These are phyloP conservation scores for Camelina neglecta DNA, from an alignment of 345 rosid species.

Conservation along the genomic window DNA sequence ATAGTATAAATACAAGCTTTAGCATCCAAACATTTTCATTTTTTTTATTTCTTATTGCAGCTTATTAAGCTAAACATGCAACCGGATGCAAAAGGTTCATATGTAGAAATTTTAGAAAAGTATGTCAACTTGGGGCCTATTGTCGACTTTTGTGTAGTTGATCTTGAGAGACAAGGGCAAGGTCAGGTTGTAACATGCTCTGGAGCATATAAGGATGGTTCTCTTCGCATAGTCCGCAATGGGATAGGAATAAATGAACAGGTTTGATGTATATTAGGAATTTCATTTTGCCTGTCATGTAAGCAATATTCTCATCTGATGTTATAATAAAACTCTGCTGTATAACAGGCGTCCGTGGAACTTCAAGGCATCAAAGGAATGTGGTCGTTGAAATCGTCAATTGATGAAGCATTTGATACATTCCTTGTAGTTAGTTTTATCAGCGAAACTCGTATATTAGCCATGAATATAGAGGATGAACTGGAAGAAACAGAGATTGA, in stretches of 20 bases:
- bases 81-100: slow-evolving; percentile 90
- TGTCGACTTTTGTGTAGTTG: slow-evolving; percentile 89
- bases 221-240: slow-evolving; percentile 92
- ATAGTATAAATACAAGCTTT: neutral
- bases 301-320: slow-evolving; percentile 2
- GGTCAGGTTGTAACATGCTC: slow-evolving; percentile 98
- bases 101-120: slow-evolving; percentile 82
- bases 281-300: slow-evolving; percentile 14
- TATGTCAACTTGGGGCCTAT: slow-evolving; percentile 96
- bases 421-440: slow-evolving; percentile 95
- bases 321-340: slow-evolving; percentile 25
- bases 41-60: slow-evolving; percentile 47
- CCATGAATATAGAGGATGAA: slow-evolving; percentile 95
- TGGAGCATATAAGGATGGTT: slow-evolving; percentile 97
- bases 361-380: slow-evolving; percentile 99
- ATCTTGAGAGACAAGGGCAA: slow-evolving; percentile 99
- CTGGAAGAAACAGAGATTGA: slow-evolving; percentile 97
- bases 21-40: slow-evolving; percentile 9
- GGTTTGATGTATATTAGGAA: slow-evolving; percentile 48
- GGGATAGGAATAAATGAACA: slow-evolving; percentile 98
- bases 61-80: slow-evolving; percentile 82
- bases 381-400: slow-evolving; percentile 93
- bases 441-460: slow-evolving; percentile 88
- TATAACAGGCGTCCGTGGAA: slow-evolving; percentile 84
- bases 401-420: slow-evolving; percentile 88